These are phyloP conservation scores for Zoysia matrella DNA, from an alignment of 202 grass and related monocot genomes.

Conservation along the genomic window DNA sequence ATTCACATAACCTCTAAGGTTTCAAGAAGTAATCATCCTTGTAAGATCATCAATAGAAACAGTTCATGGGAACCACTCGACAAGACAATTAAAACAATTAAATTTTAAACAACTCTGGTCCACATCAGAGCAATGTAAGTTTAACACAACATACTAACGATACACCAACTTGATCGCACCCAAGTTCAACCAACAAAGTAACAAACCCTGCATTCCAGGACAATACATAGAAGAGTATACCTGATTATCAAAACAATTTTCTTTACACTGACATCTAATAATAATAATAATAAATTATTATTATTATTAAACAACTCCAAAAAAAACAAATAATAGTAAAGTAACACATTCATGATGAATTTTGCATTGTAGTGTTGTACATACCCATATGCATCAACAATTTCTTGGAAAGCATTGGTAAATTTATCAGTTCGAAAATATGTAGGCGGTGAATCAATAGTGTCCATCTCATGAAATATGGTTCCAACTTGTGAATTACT, in stretches of 20 bases:
- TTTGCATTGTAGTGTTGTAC: constrained; percentile 35
- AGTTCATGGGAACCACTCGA: background rate
- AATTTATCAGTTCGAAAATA: constrained; percentile 96
- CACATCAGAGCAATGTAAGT: no score
- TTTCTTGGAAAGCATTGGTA: constrained; percentile 96
- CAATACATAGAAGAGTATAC: constrained; percentile 1
- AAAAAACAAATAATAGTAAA: constrained; percentile 18
- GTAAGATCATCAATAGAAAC: background rate
- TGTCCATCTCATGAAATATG: constrained; percentile 99
- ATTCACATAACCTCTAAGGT: constrained; percentile 8
- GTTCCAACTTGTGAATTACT: constrained; percentile 98
- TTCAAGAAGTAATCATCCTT: constrained; percentile 26
- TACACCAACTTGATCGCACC: constrained; percentile 19
- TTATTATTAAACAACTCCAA: background rate
- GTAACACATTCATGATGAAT: constrained; percentile 26
- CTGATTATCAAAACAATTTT: background rate
- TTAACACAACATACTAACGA: no score
- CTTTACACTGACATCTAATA: constrained; percentile 11
- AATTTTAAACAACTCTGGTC: no score
- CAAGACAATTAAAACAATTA: background rate
- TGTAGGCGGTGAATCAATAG: constrained; percentile 89
- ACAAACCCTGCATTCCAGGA: background rate
- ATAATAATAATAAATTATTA: background rate
- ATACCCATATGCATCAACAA: constrained; percentile 99
- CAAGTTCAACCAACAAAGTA: constrained; percentile 27